Evolutionary conservation across 1,284 basidiomycete genomes (phyloP).

Genomic region (Sanguinoderma infundibulare): DNA sequence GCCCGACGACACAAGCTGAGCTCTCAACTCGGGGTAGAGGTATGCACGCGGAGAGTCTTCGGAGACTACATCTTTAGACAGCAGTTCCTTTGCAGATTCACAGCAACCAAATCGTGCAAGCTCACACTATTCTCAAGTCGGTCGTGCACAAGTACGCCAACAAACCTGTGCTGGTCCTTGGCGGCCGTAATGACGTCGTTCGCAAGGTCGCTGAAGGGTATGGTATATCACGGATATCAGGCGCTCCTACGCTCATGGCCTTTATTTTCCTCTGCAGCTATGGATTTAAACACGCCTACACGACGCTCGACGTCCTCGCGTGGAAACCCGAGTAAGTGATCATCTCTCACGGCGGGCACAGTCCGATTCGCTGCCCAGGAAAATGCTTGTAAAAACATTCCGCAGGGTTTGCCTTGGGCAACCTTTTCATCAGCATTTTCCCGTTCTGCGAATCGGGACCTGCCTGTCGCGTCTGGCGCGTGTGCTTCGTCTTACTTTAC

Average conservation of each 20-base stretch:
- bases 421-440: no score
- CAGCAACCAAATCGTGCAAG: constrained; percentile 83
- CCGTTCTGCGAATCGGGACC: no score
- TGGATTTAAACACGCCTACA: constrained; percentile 85
- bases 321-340: constrained; percentile 80
- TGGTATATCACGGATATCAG: background rate
- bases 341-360: constrained; percentile 23
- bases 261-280: constrained; percentile 67
- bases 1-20: constrained; percentile 72
- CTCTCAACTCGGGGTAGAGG: constrained; percentile 71
- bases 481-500: no score
- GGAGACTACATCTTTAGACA: constrained; percentile 1
- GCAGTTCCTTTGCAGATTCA: constrained; percentile 53
- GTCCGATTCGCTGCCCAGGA: no score
- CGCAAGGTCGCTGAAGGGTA: constrained; percentile 83
- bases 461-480: no score
- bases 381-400: no score
- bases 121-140: constrained; percentile 87
- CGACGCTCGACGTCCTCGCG: constrained; percentile 85
- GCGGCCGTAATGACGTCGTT: constrained; percentile 77
- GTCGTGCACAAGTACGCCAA: constrained; percentile 70
- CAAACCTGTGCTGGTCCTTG: constrained; percentile 84
- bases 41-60: constrained; percentile 34
- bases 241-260: constrained; percentile 36
- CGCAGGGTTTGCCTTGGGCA: no score